Conservation (phyloP, 345 rosid species). For the Anastatica hierochuntica region DNA sequence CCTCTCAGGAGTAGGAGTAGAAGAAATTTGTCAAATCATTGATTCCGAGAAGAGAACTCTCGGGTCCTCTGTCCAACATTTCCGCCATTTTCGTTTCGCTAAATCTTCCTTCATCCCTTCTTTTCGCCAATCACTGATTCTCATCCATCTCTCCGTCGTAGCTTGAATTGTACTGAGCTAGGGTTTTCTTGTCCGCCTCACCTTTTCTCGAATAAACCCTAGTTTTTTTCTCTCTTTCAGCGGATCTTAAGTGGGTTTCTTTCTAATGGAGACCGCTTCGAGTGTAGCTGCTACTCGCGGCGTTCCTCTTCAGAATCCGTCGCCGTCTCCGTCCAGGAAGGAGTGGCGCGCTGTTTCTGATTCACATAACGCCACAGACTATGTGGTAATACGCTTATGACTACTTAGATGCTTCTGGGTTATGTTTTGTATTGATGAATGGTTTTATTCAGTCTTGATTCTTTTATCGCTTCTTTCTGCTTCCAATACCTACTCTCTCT, state of each 20-base stretch:
- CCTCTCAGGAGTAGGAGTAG: no score
- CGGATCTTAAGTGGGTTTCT: conserved; percentile 15
- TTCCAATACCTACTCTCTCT: neutral
- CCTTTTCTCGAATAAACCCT: conserved; percentile 19
- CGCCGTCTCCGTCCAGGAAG: conserved; percentile 42
- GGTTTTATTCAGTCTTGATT: neutral
- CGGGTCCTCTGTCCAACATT: no score
- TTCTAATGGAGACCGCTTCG: conserved; percentile 66
- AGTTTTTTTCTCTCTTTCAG: conserved; percentile 8
- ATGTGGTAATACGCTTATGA: conserved; percentile 36
- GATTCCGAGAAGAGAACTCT: no score
- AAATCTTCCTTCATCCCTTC: no score
- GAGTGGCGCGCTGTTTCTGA: conserved; percentile 97
- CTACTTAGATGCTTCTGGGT: neutral
- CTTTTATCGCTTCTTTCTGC: neutral
- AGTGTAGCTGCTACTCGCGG: conserved; percentile 47
- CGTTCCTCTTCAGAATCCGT: conserved; percentile 18
- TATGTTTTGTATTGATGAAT: neutral
- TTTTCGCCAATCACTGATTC: no score
- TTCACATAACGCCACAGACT: conserved; percentile 45
- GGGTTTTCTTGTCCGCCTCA: no score
- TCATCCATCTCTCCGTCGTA: no score
- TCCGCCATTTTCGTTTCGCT: no score
- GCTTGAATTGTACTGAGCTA: no score
- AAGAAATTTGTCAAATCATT: no score